Conservation (phyloP, 768 basidiomycete genomes). For the Suillus discolor region DNA sequence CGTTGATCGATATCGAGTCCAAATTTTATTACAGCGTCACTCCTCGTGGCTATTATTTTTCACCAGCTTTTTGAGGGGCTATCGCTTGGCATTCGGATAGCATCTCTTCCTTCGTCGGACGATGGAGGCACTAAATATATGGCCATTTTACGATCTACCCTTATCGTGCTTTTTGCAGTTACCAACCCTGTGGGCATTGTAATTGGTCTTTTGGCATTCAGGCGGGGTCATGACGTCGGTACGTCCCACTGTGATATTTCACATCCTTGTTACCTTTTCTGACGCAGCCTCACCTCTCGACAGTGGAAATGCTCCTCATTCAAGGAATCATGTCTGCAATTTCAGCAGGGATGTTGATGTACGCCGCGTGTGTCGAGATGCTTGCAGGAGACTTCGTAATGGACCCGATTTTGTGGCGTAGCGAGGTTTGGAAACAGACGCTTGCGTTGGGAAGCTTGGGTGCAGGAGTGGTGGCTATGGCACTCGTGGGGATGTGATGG, state of each 20-base stretch:
- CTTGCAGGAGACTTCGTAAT: slow-evolving; percentile 85
- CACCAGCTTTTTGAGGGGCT: slow-evolving; percentile 87
- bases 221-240: slow-evolving; percentile 32
- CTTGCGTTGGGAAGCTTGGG: slow-evolving; percentile 63
- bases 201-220: slow-evolving; percentile 55
- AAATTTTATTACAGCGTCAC: slow-evolving; percentile 49
- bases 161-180: slow-evolving; percentile 67
- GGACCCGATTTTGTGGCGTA: slow-evolving; percentile 53
- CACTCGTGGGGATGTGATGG: slow-evolving; percentile 45
- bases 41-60: slow-evolving; percentile 75
- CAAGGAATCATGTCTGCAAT: slow-evolving; percentile 82
- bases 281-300: background rate
- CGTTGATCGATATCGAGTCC: background rate
- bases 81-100: slow-evolving; percentile 80
- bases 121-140: slow-evolving; percentile 24
- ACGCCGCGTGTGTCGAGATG: slow-evolving; percentile 85
- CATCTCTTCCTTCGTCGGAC: slow-evolving; percentile 54
- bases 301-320: slow-evolving; percentile 53
- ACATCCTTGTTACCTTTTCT: slow-evolving; percentile 9
- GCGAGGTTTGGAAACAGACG: slow-evolving; percentile 41
- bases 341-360: slow-evolving; percentile 82
- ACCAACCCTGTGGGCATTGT: slow-evolving; percentile 75
- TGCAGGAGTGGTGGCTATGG: slow-evolving; percentile 66
- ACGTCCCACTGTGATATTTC: slow-evolving; percentile 14
- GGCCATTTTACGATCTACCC: slow-evolving; percentile 48